A percentile compares a stretch with the other conserved stretches of the same genome.
These are phyloP conservation scores for Naematelia aurantialba DNA, from an alignment of 768 basidiomycete species.

Conservation along the genomic window DNA sequence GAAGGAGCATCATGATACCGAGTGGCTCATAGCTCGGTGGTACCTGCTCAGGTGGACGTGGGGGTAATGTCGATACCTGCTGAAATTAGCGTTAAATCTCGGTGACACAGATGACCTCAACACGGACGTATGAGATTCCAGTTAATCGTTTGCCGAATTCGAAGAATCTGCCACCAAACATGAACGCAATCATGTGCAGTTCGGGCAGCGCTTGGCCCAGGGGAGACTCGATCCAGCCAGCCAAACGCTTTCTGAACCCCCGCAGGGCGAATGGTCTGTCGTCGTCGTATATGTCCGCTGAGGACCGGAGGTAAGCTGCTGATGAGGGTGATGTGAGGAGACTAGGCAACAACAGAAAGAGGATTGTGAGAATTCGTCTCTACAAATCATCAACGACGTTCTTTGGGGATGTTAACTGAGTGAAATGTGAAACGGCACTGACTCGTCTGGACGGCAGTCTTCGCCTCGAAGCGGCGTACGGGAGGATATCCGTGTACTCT, in stretches of 20 bases:
- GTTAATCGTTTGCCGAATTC: slow-evolving; percentile 44
- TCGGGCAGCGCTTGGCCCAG: slow-evolving; percentile 34
- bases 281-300: background rate
- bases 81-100: background rate
- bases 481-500: slow-evolving; percentile 51
- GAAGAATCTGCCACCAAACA: slow-evolving; percentile 44
- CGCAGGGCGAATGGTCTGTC: background rate
- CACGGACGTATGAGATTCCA: slow-evolving; percentile 48
- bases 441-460: slow-evolving; percentile 28
- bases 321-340: slow-evolving; percentile 24
- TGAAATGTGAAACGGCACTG: slow-evolving; percentile 5
- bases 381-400: slow-evolving; percentile 8
- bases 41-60: slow-evolving; percentile 21
- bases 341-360: slow-evolving; percentile 31
- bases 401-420: background rate
- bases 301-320: slow-evolving; percentile 20
- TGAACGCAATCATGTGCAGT: slow-evolving; percentile 45
- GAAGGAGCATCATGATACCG: slow-evolving; percentile 37
- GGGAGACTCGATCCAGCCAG: slow-evolving; percentile 27
- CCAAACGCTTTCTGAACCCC: slow-evolving; percentile 11
- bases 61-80: slow-evolving; percentile 44
- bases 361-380: slow-evolving; percentile 39
- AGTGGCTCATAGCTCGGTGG: slow-evolving; percentile 43
- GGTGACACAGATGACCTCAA: background rate
- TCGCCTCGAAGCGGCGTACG: slow-evolving; percentile 20